Evolutionary conservation across 768 basidiomycete species (phyloP).

Genomic region (Trametopsis cervina): DNA sequence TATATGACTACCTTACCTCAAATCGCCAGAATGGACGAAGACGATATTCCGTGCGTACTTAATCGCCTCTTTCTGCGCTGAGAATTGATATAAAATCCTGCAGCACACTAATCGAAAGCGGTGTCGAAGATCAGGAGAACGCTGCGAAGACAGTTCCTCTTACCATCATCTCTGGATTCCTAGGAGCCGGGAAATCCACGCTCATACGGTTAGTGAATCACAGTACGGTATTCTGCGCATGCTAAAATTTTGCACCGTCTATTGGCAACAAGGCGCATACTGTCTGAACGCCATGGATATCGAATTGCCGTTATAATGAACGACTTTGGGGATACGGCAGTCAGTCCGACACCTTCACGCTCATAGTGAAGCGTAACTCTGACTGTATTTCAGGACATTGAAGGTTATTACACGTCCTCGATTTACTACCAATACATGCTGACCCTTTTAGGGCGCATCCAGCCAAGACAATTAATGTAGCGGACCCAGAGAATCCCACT

Average conservation of each 20-base stretch:
- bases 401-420: constrained; percentile 48
- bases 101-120: constrained; percentile 27
- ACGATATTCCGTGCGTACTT: constrained; percentile 49
- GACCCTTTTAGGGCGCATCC: too few species aligned
- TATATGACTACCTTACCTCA: too few species aligned
- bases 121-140: constrained; percentile 1
- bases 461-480: constrained; percentile 86
- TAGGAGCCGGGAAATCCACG: constrained; percentile 94
- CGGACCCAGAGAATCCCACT: constrained; percentile 54
- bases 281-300: constrained; percentile 91
- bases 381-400: constrained; percentile 62
- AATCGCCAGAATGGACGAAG: constrained; percentile 39
- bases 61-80: neutral
- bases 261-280: constrained; percentile 53
- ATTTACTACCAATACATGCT: too few species aligned
- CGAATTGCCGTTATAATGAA: constrained; percentile 98
- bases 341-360: constrained; percentile 29
- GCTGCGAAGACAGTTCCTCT: constrained; percentile 55
- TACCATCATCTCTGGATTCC: constrained; percentile 91
- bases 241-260: too few species aligned
- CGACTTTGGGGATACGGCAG: constrained; percentile 94
- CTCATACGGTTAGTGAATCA: constrained; percentile 59
- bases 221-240: neutral
- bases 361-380: neutral
- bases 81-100: neutral